Conservation (phyloP, 257 asterid species). For the Forsythia viridissima region DNA sequence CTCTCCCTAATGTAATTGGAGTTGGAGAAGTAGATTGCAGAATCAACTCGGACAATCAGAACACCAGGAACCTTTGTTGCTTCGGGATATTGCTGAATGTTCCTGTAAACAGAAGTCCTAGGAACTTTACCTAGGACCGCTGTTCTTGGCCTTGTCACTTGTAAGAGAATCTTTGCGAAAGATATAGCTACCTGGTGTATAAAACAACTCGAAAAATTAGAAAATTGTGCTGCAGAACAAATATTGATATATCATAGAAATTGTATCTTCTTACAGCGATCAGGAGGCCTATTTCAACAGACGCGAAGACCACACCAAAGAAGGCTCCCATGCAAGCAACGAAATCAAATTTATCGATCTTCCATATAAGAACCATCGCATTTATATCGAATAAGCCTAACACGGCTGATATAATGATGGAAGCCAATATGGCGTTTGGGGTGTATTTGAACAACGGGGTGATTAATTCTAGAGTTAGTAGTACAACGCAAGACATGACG, state of each 20-base stretch:
- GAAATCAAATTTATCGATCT: slow-evolving; percentile 74
- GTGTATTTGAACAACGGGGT: slow-evolving; percentile 79
- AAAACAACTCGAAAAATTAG: not conserved
- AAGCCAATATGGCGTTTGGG: slow-evolving; percentile 68
- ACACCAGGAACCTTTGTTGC: slow-evolving; percentile 66
- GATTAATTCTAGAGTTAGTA: slow-evolving; percentile 52
- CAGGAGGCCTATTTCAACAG: slow-evolving; percentile 73
- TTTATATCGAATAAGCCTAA: slow-evolving; percentile 51
- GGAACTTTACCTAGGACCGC: slow-evolving; percentile 68
- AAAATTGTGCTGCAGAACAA: not conserved
- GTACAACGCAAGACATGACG: slow-evolving; percentile 61
- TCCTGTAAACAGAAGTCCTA: slow-evolving; percentile 61
- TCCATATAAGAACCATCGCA: slow-evolving; percentile 62
- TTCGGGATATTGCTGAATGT: slow-evolving; percentile 72
- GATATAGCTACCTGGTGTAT: slow-evolving; percentile 58
- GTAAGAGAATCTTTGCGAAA: slow-evolving; percentile 75
- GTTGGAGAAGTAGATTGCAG: slow-evolving; percentile 76
- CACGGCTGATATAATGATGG: slow-evolving; percentile 76
- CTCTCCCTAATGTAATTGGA: slow-evolving; percentile 73
- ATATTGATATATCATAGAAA: not conserved
- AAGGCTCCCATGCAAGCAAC: slow-evolving; percentile 83
- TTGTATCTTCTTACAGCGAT: slow-evolving; percentile 48
- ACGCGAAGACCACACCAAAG: slow-evolving; percentile 64
- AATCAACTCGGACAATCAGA: slow-evolving; percentile 61
- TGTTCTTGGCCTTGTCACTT: slow-evolving; percentile 73